Conservation (phyloP, 352 stramenopile species). For the Phytophthora colocasiae region DNA sequence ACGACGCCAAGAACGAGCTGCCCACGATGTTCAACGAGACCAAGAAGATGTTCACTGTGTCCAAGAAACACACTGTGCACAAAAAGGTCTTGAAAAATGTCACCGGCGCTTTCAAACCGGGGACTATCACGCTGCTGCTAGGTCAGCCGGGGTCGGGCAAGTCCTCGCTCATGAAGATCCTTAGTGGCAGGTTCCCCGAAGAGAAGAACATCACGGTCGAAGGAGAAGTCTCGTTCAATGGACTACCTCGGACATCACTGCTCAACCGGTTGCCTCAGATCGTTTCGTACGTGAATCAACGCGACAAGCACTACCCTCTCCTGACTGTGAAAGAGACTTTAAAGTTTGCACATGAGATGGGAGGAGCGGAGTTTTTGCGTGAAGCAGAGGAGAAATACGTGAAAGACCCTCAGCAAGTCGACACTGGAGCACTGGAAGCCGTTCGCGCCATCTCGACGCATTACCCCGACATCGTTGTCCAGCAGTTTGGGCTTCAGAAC, state of each 20-base stretch:
- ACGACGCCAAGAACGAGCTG: conserved; percentile 31
- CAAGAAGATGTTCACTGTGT: conserved; percentile 26
- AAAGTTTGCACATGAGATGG: conserved; percentile 23
- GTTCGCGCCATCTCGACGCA: conserved; percentile 22
- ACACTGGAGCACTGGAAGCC: conserved; percentile 20
- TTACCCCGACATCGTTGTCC: conserved; percentile 43
- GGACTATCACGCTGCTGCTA: conserved; percentile 27
- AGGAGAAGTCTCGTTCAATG: conserved; percentile 30
- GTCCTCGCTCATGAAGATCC: conserved; percentile 26
- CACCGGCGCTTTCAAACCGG: conserved; percentile 19
- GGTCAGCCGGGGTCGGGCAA: conserved; percentile 20
- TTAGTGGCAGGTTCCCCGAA: conserved; percentile 27
- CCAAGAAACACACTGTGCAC: conserved; percentile 29
- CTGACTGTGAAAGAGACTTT: conserved; percentile 30
- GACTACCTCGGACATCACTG: not conserved
- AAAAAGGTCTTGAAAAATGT: conserved; percentile 40
- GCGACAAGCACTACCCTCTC: conserved; percentile 28
- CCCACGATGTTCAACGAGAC: conserved; percentile 42
- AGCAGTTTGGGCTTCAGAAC: conserved; percentile 37
- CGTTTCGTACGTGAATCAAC: conserved; percentile 29
- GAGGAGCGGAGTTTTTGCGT: conserved; percentile 14
- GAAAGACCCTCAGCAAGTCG: not conserved
- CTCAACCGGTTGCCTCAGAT: conserved; percentile 21
- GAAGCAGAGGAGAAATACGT: conserved; percentile 20
- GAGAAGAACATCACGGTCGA: conserved; percentile 35